A percentile compares a stretch with the other conserved stretches of the same genome.
phyloP scores from a whole-genome alignment of 805 yeast genomes.

The Grigorovia yakushimaensis region DNA sequence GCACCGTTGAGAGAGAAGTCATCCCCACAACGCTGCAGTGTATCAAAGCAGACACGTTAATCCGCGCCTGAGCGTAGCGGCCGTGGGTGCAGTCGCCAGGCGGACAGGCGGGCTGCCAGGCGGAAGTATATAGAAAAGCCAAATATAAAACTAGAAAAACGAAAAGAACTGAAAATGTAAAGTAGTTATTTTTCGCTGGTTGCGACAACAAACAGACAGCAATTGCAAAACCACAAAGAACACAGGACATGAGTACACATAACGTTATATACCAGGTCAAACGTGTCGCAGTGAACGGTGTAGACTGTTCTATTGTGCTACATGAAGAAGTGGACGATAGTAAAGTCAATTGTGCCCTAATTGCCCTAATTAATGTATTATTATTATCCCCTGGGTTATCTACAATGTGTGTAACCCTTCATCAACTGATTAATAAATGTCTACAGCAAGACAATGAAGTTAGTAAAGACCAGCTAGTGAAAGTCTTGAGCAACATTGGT shows the following conservation, averaged over 20 bases:
- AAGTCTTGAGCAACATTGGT: slow-evolving; percentile 41
- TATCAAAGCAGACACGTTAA: slow-evolving; percentile 9
- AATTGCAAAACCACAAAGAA: neutral
- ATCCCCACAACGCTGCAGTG: slow-evolving; percentile 14
- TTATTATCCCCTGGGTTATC: slow-evolving; percentile 36
- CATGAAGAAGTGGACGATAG: slow-evolving; percentile 50
- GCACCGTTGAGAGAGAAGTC: slow-evolving; percentile 10
- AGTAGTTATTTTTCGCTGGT: neutral
- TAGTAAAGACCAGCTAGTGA: slow-evolving; percentile 34
- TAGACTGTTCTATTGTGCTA: slow-evolving; percentile 42
- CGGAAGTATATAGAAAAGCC: neutral
- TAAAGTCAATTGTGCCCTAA: slow-evolving; percentile 60
- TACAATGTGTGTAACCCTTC: slow-evolving; percentile 9
- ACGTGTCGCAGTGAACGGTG: slow-evolving; percentile 28
- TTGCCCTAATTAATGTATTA: slow-evolving; percentile 66
- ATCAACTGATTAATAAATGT: slow-evolving; percentile 11
- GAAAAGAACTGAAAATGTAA: neutral
- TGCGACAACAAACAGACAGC: neutral
- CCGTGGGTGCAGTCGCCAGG: no score
- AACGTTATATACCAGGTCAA: slow-evolving; percentile 10
- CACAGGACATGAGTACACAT: neutral
- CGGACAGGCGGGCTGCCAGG: no score
- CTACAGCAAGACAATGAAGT: slow-evolving; percentile 23
- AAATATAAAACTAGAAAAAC: neutral
- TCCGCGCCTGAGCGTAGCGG: neutral